Percentiles rank a stretch among this genome's conserved stretches.
Conservation (phyloP, 257 asterid species). For the Lycium ferocissimum region DNA sequence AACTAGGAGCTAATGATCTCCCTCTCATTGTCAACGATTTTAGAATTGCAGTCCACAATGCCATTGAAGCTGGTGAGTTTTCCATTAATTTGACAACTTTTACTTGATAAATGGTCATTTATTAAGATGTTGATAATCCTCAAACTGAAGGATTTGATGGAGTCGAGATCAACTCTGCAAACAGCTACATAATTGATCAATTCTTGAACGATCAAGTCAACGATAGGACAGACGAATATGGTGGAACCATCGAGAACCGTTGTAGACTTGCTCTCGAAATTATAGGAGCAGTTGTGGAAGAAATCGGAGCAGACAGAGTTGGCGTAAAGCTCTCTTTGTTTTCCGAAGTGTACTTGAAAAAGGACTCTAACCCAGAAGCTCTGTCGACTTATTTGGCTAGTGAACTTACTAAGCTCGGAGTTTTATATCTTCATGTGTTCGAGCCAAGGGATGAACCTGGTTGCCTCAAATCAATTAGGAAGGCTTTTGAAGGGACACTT, state of each 20-base stretch:
- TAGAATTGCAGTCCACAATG: constrained; percentile 13
- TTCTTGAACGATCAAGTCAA: constrained; percentile 89
- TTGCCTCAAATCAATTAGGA: constrained; percentile 32
- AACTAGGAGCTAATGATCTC: neutral
- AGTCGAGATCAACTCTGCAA: constrained; percentile 92
- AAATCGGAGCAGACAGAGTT: constrained; percentile 71
- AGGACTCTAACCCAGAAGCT: constrained; percentile 57
- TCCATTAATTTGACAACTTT: neutral
- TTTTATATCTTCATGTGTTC: constrained; percentile 54
- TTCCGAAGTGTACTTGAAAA: constrained; percentile 63
- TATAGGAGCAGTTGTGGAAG: constrained; percentile 67
- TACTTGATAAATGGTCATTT: neutral
- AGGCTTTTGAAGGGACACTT: constrained; percentile 59
- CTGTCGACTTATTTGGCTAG: constrained; percentile 57
- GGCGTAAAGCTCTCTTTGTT: constrained; percentile 88
- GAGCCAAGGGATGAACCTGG: constrained; percentile 48
- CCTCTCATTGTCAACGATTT: neutral
- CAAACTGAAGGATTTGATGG: constrained; percentile 76
- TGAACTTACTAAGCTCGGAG: constrained; percentile 37
- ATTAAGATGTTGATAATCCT: neutral
- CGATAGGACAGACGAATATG: constrained; percentile 72
- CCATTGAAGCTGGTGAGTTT: constrained; percentile 6
- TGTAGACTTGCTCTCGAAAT: constrained; percentile 68
- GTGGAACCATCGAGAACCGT: constrained; percentile 75
- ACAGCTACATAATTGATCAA: constrained; percentile 88